Base-by-base conservation (phyloP, 371 early-diverging fungal genomes). In the Mucor saturninus region DNA sequence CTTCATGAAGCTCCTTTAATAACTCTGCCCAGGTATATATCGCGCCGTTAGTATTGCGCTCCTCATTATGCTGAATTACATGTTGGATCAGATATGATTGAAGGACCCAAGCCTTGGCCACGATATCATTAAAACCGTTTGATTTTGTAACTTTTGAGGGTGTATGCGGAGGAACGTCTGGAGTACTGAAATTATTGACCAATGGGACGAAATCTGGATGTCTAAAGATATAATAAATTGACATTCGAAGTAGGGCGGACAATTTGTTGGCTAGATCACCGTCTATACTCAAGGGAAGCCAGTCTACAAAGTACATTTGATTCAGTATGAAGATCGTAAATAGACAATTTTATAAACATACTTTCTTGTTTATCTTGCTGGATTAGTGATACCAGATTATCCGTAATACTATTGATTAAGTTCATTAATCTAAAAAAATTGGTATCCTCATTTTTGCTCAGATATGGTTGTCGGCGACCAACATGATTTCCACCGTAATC, bases 1-100 rank as follows among this genome's bases (percentile, higher is more conserved):
- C 86, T 32, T 85, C 82, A 55, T 90, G 91, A 0, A 85, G 69
- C 14, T 83, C 71, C 42, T 76, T 67, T 14, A 87, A 61, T n/a
- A 86, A 58, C 7, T 83, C 75, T 67, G 75, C 69, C 54, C 78
- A 59, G 2, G n/a, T 37, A 4, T 13, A 21, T 31, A 54, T 39
- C 2, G 46, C n/a, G 7, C 54, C 46, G 0, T 49, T 31, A 14
- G 26, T 15, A 11, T 15, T 2, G 4, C 11, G 10, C 6, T 48
- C 45, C 32, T 31, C 32, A n/a, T 65, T 45, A 7, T 57, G 9
- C 11, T 59, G 51, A n/a, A 62, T 14, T 0, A 40, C 53, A 5
- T 56, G 37, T 5, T 54, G 45, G 2, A 75, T 29, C 21, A 81
- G 43, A 32, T 59, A 56, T 0, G 79, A 71, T n/a, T 62, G 43